These are phyloP conservation scores for Nitzschia palea DNA, from an alignment of 108 stramenopile species.

Conservation along the genomic window DNA sequence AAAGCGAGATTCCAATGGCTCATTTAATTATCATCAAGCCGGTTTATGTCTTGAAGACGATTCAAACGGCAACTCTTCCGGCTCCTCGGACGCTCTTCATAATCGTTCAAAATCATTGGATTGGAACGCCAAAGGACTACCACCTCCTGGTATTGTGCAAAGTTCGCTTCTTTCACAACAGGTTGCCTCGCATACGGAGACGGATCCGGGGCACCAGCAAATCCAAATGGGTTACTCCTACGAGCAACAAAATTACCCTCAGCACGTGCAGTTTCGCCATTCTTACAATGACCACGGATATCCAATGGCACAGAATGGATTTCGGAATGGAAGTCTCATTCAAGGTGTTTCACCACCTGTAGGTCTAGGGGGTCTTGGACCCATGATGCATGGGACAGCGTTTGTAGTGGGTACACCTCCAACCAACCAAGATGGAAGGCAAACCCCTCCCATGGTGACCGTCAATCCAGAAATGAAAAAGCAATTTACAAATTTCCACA, in stretches of 20 bases:
- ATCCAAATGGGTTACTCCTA: too few relatives aligned
- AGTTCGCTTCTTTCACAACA: background rate
- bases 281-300: background rate
- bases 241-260: background rate
- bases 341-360: background rate
- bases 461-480: slow-evolving; percentile 54
- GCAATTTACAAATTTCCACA: slow-evolving; percentile 83
- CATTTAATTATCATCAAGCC: background rate
- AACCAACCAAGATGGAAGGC: background rate
- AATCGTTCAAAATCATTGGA: background rate
- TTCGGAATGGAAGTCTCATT: background rate
- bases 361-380: background rate
- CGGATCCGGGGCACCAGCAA: background rate
- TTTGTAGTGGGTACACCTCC: background rate
- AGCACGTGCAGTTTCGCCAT: background rate
- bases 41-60: slow-evolving; percentile 1
- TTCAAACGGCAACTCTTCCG: background rate
- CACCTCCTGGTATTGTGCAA: background rate
- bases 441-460: background rate
- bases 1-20: background rate
- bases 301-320: background rate
- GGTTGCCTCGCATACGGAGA: background rate
- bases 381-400: background rate
- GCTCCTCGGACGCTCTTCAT: background rate
- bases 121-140: background rate